A percentile compares a stretch with the other conserved stretches of the same genome.
These are phyloP conservation scores for Globisporangium cederbergense DNA, from an alignment of 352 stramenopile species.

Conservation along the genomic window DNA sequence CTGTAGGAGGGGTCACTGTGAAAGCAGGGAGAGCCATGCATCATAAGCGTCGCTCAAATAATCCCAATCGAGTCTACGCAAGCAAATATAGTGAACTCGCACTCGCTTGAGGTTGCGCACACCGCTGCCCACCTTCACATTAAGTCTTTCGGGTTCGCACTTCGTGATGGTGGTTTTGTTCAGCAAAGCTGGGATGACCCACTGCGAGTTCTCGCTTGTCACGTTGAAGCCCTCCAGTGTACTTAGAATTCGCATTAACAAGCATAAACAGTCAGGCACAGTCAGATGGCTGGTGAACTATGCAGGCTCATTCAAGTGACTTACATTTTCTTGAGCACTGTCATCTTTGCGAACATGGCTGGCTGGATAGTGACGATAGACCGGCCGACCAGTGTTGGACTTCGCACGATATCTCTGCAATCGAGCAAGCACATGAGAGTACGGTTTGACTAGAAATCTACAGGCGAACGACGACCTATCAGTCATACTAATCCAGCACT, in stretches of 20 bases:
- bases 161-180: neutral
- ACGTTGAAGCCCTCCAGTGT: slow-evolving; percentile 5
- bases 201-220: neutral
- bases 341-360: slow-evolving; percentile 1
- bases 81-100: neutral
- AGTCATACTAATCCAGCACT: neutral
- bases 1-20: slow-evolving; percentile 3
- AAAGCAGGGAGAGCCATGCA: no score
- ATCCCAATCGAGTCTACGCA: no score
- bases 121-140: neutral
- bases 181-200: slow-evolving; percentile 5
- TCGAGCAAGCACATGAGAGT: neutral
- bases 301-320: neutral
- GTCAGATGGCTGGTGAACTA: neutral
- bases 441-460: neutral
- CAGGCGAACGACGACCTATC: neutral
- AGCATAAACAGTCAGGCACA: neutral
- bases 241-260: neutral
- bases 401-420: slow-evolving; percentile 2
- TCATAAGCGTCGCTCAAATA: no score
- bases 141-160: neutral
- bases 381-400: neutral
- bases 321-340: slow-evolving; percentile 6
- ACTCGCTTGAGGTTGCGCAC: slow-evolving; percentile 1
- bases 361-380: neutral